Percentiles rank a stretch among this genome's conserved stretches.
phyloP scores from a whole-genome alignment of 2,329 filamentous ascomycete genomes.

The Paracorniculantispora psalliotae region DNA sequence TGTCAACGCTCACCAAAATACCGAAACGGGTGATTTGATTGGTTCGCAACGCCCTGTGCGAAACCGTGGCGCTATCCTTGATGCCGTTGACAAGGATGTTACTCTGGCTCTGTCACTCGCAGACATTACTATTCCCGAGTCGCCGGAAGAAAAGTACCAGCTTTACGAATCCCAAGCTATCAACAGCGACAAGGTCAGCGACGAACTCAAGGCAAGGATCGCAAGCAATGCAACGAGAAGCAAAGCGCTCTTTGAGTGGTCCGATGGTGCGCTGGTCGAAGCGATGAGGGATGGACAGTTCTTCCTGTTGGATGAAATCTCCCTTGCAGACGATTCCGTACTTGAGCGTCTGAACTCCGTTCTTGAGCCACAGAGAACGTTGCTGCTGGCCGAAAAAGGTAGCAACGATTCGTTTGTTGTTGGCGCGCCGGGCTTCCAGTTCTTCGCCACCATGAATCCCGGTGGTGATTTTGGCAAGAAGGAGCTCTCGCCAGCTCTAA shows the following conservation, averaged over 20 bases:
- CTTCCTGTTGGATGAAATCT: conserved; percentile 96
- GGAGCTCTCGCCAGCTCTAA: conserved; percentile 87
- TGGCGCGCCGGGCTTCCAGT: conserved; percentile 79
- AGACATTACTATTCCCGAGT: conserved; percentile 34
- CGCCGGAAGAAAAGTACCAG: conserved; percentile 52
- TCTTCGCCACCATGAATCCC: conserved; percentile 98
- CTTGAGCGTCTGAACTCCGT: conserved; percentile 95
- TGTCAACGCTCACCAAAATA: conserved; percentile 97
- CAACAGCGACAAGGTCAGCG: conserved; percentile 42
- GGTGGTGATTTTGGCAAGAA: conserved; percentile 98
- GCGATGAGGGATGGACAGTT: conserved; percentile 87
- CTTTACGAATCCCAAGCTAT: conserved; percentile 48
- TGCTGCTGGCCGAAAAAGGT: conserved; percentile 92
- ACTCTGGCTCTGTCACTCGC: conserved; percentile 38
- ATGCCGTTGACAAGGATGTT: conserved; percentile 61
- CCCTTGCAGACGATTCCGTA: conserved; percentile 94
- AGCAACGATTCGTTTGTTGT: conserved; percentile 74
- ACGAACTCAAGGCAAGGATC: conserved; percentile 43
- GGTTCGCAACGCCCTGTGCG: conserved; percentile 89
- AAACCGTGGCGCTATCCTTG: conserved; percentile 70
- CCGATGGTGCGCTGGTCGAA: conserved; percentile 85
- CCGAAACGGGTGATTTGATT: conserved; percentile 94
- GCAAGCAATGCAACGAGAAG: conserved; percentile 52
- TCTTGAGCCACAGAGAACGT: conserved; percentile 78
- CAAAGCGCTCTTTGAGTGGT: conserved; percentile 93